These are phyloP conservation scores for Cucurbita pepo DNA, from an alignment of 306 rosid species.

Conservation along the genomic window DNA sequence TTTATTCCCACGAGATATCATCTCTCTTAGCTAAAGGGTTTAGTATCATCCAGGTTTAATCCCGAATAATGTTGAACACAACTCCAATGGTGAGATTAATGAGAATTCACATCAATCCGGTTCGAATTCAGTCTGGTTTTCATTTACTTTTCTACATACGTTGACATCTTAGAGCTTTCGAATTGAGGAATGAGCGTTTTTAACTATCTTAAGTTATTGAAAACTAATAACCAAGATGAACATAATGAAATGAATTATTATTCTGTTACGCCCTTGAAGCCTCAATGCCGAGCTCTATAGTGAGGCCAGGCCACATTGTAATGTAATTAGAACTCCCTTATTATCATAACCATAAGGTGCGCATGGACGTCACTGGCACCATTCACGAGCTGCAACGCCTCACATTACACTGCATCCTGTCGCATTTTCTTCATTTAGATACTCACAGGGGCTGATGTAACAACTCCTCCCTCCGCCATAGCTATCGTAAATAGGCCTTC, in stretches of 20 bases:
- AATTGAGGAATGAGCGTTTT: too few relatives aligned
- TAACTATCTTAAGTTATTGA: too few relatives aligned
- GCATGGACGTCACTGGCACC: background rate
- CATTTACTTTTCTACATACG: too few relatives aligned
- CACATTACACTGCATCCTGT: slow-evolving; percentile 41
- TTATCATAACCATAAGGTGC: background rate
- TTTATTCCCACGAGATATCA: too few relatives aligned
- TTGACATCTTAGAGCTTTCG: too few relatives aligned
- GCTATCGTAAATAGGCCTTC: slow-evolving; percentile 41
- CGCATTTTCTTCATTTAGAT: slow-evolving; percentile 34
- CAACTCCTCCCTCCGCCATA: slow-evolving; percentile 31
- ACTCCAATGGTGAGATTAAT: too few relatives aligned
- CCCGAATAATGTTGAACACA: too few relatives aligned
- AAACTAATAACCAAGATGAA: background rate
- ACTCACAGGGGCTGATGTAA: slow-evolving; percentile 23
- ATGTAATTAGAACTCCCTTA: background rate
- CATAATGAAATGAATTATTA: too few relatives aligned
- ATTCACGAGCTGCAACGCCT: background rate
- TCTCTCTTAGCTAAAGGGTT: too few relatives aligned
- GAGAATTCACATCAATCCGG: too few relatives aligned
- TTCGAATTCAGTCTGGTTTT: too few relatives aligned
- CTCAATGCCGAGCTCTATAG: background rate
- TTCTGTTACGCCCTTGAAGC: background rate
- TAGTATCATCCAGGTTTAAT: too few relatives aligned
- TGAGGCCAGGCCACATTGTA: background rate